Percentiles rank a stretch among this genome's conserved stretches.
These are phyloP conservation scores for Xanthoconium stramineum DNA, from an alignment of 768 basidiomycete species.

Conservation along the genomic window DNA sequence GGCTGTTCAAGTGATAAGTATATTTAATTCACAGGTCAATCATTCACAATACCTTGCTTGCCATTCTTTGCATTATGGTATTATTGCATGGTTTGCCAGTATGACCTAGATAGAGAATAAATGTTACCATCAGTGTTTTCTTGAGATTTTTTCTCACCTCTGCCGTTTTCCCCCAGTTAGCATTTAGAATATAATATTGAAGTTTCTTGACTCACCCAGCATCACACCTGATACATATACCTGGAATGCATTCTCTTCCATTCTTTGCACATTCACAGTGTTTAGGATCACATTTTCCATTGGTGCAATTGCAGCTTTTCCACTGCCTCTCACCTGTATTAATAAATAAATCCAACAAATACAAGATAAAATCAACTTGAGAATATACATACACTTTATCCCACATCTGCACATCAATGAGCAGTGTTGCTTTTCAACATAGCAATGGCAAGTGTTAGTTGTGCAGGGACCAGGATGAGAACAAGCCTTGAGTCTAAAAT, in stretches of 20 bases:
- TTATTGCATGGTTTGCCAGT: conserved; percentile 25
- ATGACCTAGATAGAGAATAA: conserved; percentile 12
- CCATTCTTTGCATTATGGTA: conserved; percentile 24
- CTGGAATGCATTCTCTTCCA: conserved; percentile 51
- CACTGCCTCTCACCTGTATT: conserved; percentile 15
- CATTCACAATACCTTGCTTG: conserved; percentile 18
- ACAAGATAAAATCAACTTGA: neutral
- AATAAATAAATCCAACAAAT: neutral
- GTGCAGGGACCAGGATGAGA: conserved; percentile 49
- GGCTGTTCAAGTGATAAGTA: conserved; percentile 23
- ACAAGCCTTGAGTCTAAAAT: conserved; percentile 37
- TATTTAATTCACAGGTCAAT: neutral
- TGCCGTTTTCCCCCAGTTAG: conserved; percentile 1
- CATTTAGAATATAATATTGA: neutral
- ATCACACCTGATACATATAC: conserved; percentile 44
- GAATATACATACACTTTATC: conserved; percentile 33
- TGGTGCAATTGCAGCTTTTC: conserved; percentile 9
- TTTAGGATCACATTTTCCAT: conserved; percentile 28
- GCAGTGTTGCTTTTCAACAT: conserved; percentile 38
- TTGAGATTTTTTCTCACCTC: conserved; percentile 17
- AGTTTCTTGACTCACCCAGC: conserved; percentile 33
- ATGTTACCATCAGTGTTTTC: neutral
- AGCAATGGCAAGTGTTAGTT: conserved; percentile 40
- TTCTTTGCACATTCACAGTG: conserved; percentile 37
- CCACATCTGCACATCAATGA: conserved; percentile 48